Evolutionary conservation across 1,284 basidiomycete genomes (phyloP).

Genomic region (Agroathelia rolfsii): DNA sequence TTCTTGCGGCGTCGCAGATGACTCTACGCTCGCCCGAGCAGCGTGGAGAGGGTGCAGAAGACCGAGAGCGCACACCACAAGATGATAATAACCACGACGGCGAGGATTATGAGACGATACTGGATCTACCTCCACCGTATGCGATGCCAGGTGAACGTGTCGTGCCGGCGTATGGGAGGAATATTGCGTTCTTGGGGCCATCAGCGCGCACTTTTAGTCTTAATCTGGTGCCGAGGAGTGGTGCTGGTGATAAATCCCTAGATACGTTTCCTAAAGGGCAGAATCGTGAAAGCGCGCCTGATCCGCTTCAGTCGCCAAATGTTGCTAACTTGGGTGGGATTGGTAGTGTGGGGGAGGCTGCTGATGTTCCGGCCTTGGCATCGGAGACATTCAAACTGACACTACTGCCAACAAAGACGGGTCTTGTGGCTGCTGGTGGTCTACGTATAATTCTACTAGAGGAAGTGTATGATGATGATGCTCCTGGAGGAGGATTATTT

Average conservation of each 20-base stretch:
- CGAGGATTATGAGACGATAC: slow-evolving; percentile 18
- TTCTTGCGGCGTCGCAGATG: slow-evolving; percentile 36
- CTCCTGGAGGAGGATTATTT: slow-evolving; percentile 15
- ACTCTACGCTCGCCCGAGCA: slow-evolving; percentile 13
- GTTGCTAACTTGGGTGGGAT: too few relatives aligned
- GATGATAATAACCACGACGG: slow-evolving; percentile 14
- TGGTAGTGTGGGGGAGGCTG: slow-evolving; percentile 18
- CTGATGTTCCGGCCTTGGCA: slow-evolving; percentile 15
- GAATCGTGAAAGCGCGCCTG: too few relatives aligned
- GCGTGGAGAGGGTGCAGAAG: slow-evolving; percentile 12
- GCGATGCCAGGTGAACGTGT: slow-evolving; percentile 28
- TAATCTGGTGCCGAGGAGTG: slow-evolving; percentile 20
- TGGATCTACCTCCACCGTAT: slow-evolving; percentile 36
- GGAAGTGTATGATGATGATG: slow-evolving; percentile 40
- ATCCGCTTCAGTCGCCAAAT: too few relatives aligned
- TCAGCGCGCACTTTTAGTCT: slow-evolving; percentile 42
- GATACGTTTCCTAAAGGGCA: too few relatives aligned
- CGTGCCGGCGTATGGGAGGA: slow-evolving; percentile 18
- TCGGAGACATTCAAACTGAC: slow-evolving; percentile 51
- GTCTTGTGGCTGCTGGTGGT: slow-evolving; percentile 53
- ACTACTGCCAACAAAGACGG: slow-evolving; percentile 43
- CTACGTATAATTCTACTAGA: slow-evolving; percentile 50
- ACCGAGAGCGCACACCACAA: too few relatives aligned
- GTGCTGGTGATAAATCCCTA: slow-evolving; percentile 9
- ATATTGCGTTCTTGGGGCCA: slow-evolving; percentile 39